phyloP scores from a whole-genome alignment of 371 early-diverging fungal genomes.

The Mortierella sp. region DNA sequence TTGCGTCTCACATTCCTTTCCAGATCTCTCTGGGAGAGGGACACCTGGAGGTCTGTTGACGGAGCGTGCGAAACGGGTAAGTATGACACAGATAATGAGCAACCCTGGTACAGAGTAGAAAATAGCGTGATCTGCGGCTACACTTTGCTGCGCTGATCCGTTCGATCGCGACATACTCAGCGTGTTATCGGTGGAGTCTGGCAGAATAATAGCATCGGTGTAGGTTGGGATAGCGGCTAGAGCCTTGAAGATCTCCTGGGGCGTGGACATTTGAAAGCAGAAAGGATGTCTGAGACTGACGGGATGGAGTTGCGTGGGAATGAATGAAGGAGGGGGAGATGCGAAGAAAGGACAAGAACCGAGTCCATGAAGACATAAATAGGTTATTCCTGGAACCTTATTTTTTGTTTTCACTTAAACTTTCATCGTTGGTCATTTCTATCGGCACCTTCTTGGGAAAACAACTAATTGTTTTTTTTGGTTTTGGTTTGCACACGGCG shows the following conservation, averaged over 20 bases:
- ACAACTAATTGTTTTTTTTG: too few relatives aligned
- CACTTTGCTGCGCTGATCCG: background rate
- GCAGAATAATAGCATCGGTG: conserved; percentile 53
- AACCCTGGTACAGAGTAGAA: background rate
- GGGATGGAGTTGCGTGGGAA: conserved; percentile 5
- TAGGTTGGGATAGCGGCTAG: conserved; percentile 55
- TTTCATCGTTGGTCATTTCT: too few relatives aligned
- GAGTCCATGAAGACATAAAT: too few relatives aligned
- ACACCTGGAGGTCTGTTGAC: conserved; percentile 47
- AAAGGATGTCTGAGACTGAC: background rate
- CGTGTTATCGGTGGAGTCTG: conserved; percentile 29
- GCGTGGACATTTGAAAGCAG: conserved; percentile 45
- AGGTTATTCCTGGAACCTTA: too few relatives aligned
- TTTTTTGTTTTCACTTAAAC: too few relatives aligned
- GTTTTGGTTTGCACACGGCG: too few relatives aligned
- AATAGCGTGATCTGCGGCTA: too few relatives aligned
- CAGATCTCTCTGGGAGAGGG: conserved; percentile 60
- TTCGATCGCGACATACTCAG: conserved; percentile 23
- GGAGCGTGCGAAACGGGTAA: too few relatives aligned
- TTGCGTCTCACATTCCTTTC: conserved; percentile 58
- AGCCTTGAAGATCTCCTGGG: conserved; percentile 52
- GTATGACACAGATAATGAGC: too few relatives aligned
- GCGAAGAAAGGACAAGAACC: too few relatives aligned
- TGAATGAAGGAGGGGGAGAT: conserved; percentile 1
- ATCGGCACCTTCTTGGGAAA: too few relatives aligned